Evolutionary conservation across 306 rosid species (phyloP).

Genomic region (Lathyrus sativus): DNA sequence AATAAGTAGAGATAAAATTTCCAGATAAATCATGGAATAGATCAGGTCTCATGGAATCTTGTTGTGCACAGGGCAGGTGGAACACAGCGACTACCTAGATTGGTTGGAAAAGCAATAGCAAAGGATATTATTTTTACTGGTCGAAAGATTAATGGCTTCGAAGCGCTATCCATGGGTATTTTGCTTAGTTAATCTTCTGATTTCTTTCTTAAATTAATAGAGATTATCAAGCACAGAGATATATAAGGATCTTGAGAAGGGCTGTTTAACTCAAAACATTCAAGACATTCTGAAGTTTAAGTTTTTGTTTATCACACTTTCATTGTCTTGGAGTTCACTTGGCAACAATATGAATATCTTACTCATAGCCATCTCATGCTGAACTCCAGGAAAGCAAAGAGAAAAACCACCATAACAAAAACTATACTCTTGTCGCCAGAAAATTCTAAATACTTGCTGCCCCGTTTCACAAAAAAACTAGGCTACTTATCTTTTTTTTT

Average conservation of each 20-base stretch:
- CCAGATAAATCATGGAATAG: constrained; percentile 9
- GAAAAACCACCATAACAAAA: constrained; percentile 8
- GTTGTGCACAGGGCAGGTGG: constrained; percentile 85
- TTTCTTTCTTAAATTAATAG: constrained; percentile 26
- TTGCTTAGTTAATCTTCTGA: constrained; percentile 6
- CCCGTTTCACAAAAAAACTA: constrained; percentile 17
- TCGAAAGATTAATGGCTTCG: constrained; percentile 64
- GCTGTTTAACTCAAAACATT: constrained; percentile 21
- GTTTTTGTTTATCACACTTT: constrained; percentile 21
- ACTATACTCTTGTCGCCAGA: not conserved
- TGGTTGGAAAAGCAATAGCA: constrained; percentile 79
- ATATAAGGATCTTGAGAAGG: not conserved
- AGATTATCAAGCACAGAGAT: constrained; percentile 1
- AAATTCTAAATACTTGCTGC: constrained; percentile 2
- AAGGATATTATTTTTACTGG: constrained; percentile 87
- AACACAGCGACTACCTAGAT: constrained; percentile 85
- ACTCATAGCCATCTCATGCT: constrained; percentile 8
- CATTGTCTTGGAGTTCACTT: constrained; percentile 8
- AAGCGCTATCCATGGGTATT: constrained; percentile 83
- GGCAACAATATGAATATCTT: constrained; percentile 13
- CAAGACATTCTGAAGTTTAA: constrained; percentile 8
- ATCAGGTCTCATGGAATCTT: constrained; percentile 36
- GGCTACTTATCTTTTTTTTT: not conserved
- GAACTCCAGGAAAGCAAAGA: constrained; percentile 25
- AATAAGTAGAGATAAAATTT: constrained; percentile 17